Conservation (phyloP, 2,329 filamentous ascomycete genomes). For the Exophiala sp. region DNA sequence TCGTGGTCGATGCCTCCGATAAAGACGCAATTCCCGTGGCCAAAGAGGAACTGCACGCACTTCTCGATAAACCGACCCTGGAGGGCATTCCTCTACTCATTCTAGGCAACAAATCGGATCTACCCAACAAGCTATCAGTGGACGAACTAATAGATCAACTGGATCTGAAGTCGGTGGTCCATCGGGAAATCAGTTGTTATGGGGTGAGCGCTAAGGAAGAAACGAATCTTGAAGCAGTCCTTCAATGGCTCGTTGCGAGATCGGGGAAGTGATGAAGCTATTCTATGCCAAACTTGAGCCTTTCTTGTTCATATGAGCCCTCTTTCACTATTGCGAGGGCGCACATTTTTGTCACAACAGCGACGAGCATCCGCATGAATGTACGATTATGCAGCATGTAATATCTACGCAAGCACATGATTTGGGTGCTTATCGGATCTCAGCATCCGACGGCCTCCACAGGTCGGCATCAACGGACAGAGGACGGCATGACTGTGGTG, state of each 20-base stretch:
- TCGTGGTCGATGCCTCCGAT: conserved; percentile 96
- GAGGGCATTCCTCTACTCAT: conserved; percentile 90
- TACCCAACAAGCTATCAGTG: conserved; percentile 83
- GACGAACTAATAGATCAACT: conserved; percentile 93
- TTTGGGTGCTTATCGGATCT: too few species aligned
- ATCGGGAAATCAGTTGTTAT: conserved; percentile 96
- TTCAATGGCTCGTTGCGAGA: conserved; percentile 93
- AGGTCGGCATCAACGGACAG: too few species aligned
- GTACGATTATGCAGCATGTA: too few species aligned
- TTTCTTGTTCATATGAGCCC: too few species aligned
- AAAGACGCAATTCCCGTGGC: conserved; percentile 74
- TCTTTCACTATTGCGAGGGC: too few species aligned
- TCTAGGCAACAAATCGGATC: conserved; percentile 94
- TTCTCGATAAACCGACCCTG: conserved; percentile 79
- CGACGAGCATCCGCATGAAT: too few species aligned
- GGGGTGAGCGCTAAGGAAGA: conserved; percentile 98
- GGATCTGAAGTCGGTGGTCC: conserved; percentile 81
- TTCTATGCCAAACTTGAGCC: too few species aligned
- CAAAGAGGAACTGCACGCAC: conserved; percentile 84
- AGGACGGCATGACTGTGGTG: background rate
- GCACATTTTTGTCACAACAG: too few species aligned
- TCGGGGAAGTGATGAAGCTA: conserved; percentile 61
- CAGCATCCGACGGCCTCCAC: too few species aligned
- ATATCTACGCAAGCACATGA: too few species aligned
- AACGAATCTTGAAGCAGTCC: conserved; percentile 93